phyloP scores from a whole-genome alignment of 2,329 filamentous ascomycete genomes.

The Aspergillus luchuensis region DNA sequence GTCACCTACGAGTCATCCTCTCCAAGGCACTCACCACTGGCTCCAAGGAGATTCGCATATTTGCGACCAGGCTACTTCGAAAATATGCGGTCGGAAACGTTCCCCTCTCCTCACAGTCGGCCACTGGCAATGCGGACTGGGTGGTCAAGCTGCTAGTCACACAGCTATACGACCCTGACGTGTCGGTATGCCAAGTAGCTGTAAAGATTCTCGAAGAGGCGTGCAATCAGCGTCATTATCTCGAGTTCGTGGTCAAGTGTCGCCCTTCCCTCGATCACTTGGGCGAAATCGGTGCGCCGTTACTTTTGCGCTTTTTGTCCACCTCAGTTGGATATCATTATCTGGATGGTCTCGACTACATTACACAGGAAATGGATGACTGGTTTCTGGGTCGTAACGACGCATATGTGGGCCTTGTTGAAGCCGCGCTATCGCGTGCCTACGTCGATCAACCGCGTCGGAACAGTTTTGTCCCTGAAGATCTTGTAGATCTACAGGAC shows the following conservation, averaged over 20 bases:
- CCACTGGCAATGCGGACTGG: slow-evolving; percentile 78
- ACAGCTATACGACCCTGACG: slow-evolving; percentile 94
- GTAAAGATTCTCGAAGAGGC: slow-evolving; percentile 98
- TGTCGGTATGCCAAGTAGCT: slow-evolving; percentile 93
- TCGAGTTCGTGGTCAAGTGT: slow-evolving; percentile 97
- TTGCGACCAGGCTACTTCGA: slow-evolving; percentile 80
- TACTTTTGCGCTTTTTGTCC: slow-evolving; percentile 88
- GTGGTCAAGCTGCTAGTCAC: slow-evolving; percentile 96
- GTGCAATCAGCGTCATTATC: slow-evolving; percentile 84
- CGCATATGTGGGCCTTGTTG: slow-evolving; percentile 89
- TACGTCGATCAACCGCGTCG: slow-evolving; percentile 61
- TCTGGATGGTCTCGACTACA: slow-evolving; percentile 93
- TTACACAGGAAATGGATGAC: slow-evolving; percentile 99
- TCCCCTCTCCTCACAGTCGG: slow-evolving; percentile 37
- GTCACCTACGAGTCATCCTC: slow-evolving; percentile 86
- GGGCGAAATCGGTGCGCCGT: slow-evolving; percentile 91
- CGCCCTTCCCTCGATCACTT: slow-evolving; percentile 91
- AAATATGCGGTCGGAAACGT: slow-evolving; percentile 74
- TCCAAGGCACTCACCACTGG: slow-evolving; percentile 92
- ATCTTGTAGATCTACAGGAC: slow-evolving; percentile 61
- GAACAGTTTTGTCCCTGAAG: slow-evolving; percentile 54
- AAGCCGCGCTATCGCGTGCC: slow-evolving; percentile 88
- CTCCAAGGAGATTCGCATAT: slow-evolving; percentile 86
- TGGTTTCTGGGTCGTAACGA: slow-evolving; percentile 98
- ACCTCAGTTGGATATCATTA: slow-evolving; percentile 98